Evolutionary conservation across 495 filamentous ascomycete species (phyloP).

Genomic region (Talaromyces ruber): DNA sequence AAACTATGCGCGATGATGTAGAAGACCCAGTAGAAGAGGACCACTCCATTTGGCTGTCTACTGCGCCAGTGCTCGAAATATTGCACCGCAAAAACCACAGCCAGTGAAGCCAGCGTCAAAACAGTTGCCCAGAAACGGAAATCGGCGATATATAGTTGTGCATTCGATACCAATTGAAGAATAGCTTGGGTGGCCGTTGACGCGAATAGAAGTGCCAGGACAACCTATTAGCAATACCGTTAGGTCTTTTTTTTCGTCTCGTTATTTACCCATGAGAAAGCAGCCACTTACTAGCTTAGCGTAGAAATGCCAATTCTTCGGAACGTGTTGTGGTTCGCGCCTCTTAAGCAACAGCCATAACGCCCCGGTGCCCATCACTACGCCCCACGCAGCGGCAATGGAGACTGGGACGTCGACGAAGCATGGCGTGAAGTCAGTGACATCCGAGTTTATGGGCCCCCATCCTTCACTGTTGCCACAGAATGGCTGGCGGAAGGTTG

Average conservation of each 20-base stretch:
- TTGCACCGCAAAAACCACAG: constrained; percentile 77
- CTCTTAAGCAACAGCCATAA: constrained; percentile 68
- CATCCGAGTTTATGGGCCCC: constrained; percentile 76
- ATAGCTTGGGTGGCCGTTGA: constrained; percentile 63
- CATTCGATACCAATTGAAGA: constrained; percentile 67
- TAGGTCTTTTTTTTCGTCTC: neutral
- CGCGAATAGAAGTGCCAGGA: constrained; percentile 61
- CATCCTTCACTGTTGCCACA: constrained; percentile 88
- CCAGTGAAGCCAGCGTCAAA: constrained; percentile 65
- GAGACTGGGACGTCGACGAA: constrained; percentile 85
- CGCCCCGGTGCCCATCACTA: constrained; percentile 67
- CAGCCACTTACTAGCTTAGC: constrained; percentile 63
- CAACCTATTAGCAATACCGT: constrained; percentile 38
- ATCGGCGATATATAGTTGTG: constrained; percentile 64
- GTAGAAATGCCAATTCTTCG: constrained; percentile 94
- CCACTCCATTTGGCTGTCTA: constrained; percentile 84
- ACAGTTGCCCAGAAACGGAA: constrained; percentile 89
- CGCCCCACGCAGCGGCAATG: constrained; percentile 64
- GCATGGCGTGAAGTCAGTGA: constrained; percentile 94
- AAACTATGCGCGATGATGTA: constrained; percentile 72
- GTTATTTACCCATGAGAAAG: neutral
- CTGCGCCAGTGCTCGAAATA: constrained; percentile 86
- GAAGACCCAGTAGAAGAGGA: constrained; percentile 94
- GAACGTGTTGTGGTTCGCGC: constrained; percentile 48
- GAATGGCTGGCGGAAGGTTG: constrained; percentile 52